These are phyloP conservation scores for Cicer chorassanicum DNA, from an alignment of 306 rosid species.

Conservation along the genomic window DNA sequence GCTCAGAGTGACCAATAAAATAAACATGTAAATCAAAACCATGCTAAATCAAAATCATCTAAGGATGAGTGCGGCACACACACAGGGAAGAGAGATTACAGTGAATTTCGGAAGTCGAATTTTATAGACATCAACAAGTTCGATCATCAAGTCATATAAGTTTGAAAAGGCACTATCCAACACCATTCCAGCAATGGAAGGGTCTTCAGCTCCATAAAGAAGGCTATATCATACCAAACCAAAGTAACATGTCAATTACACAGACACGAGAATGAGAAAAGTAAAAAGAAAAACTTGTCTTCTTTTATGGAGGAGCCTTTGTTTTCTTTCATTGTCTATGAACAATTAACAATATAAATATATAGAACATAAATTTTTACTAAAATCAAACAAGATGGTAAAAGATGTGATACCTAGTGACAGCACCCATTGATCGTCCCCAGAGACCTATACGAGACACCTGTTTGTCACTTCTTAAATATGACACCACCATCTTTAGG, in stretches of 20 bases:
- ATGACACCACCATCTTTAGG: slow-evolving; percentile 80
- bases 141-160: slow-evolving; percentile 88
- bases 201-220: slow-evolving; percentile 98
- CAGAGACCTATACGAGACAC: slow-evolving; percentile 87
- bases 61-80: too few species aligned
- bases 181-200: slow-evolving; percentile 95
- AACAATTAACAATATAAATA: slow-evolving; percentile 19
- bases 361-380: slow-evolving; percentile 19
- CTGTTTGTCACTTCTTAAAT: slow-evolving; percentile 82
- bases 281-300: not conserved
- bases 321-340: not conserved
- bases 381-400: slow-evolving; percentile 32
- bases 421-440: slow-evolving; percentile 99
- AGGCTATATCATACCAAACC: slow-evolving; percentile 64
- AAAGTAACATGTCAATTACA: slow-evolving; percentile 37
- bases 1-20: too few species aligned
- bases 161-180: slow-evolving; percentile 98
- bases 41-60: too few species aligned
- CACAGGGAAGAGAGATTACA: slow-evolving; percentile 48
- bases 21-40: too few species aligned
- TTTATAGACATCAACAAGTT: slow-evolving; percentile 90
- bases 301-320: slow-evolving; percentile 9
- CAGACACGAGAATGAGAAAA: too few species aligned
- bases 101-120: slow-evolving; percentile 98
- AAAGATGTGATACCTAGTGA: slow-evolving; percentile 72